Evolutionary conservation across 75 land plant species (phyloP).

Genomic region (Pinus albicaulis): DNA sequence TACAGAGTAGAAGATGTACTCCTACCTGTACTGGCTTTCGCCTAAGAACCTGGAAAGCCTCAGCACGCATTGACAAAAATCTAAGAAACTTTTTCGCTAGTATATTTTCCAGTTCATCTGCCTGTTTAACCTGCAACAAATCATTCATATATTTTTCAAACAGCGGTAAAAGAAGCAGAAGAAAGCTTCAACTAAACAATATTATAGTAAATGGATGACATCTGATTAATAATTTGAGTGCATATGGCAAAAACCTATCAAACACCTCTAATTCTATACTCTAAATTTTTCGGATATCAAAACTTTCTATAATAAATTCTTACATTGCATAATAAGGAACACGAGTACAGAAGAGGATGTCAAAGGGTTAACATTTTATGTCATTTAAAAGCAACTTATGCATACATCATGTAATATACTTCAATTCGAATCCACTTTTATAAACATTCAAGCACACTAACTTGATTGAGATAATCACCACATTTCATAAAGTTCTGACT

Average conservation of each 20-base stretch:
- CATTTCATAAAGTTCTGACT: too few relatives aligned
- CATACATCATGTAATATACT: neutral
- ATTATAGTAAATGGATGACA: neutral
- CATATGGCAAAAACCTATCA: neutral
- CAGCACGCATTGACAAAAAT: constrained; percentile 98
- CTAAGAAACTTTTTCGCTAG: constrained; percentile 94
- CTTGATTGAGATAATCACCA: neutral
- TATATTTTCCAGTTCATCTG: constrained; percentile 97
- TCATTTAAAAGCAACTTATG: neutral
- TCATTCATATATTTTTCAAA: neutral
- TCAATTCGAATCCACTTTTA: neutral
- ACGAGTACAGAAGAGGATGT: neutral
- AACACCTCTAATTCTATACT: neutral
- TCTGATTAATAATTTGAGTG: neutral
- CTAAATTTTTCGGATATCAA: neutral
- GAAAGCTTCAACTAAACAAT: neutral
- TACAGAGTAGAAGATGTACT: neutral
- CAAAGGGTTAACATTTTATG: neutral
- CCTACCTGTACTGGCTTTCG: constrained; percentile 96
- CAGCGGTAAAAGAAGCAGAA: neutral
- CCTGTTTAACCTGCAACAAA: constrained; percentile 77
- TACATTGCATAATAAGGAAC: neutral
- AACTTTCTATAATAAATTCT: neutral
- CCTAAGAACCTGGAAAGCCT: constrained; percentile 92
- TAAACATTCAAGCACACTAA: neutral